Conservation (phyloP, 768 basidiomycete species). For the Dendrothele bispora region DNA sequence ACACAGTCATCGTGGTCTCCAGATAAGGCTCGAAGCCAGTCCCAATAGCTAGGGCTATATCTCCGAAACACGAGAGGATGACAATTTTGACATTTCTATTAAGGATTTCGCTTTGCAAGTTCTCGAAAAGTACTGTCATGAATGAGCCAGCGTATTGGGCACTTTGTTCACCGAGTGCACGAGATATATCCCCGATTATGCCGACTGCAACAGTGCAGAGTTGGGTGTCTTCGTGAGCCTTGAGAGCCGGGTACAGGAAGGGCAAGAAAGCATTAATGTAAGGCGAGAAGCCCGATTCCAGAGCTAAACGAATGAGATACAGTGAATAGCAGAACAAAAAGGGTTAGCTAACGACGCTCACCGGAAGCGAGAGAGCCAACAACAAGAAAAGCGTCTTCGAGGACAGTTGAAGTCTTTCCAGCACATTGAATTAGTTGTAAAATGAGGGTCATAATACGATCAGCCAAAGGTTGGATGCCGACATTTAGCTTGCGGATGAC, state of each 20-base stretch:
- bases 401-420: conserved; percentile 89
- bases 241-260: conserved; percentile 85
- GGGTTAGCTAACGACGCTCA: conserved; percentile 22
- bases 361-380: conserved; percentile 85
- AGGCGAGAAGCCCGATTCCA: conserved; percentile 75
- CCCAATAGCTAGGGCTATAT: conserved; percentile 92
- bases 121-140: conserved; percentile 91
- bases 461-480: conserved; percentile 85
- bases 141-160: conserved; percentile 83
- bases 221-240: conserved; percentile 92
- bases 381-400: conserved; percentile 95
- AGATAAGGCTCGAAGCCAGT: conserved; percentile 85
- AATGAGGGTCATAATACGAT: conserved; percentile 92
- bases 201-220: conserved; percentile 95
- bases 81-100: conserved; percentile 95
- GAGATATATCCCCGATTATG: conserved; percentile 94
- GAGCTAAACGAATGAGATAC: conserved; percentile 41
- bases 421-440: conserved; percentile 84
- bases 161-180: conserved; percentile 84
- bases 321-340: conserved; percentile 1
- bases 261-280: conserved; percentile 87
- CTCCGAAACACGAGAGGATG: conserved; percentile 94
- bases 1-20: conserved; percentile 85
- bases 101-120: conserved; percentile 86
- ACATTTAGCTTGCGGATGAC: conserved; percentile 82